A percentile compares a stretch with the other conserved stretches of the same genome.
These are phyloP conservation scores for Talaromyces amestolkiae DNA, from an alignment of 2,329 filamentous ascomycete species.

Conservation along the genomic window DNA sequence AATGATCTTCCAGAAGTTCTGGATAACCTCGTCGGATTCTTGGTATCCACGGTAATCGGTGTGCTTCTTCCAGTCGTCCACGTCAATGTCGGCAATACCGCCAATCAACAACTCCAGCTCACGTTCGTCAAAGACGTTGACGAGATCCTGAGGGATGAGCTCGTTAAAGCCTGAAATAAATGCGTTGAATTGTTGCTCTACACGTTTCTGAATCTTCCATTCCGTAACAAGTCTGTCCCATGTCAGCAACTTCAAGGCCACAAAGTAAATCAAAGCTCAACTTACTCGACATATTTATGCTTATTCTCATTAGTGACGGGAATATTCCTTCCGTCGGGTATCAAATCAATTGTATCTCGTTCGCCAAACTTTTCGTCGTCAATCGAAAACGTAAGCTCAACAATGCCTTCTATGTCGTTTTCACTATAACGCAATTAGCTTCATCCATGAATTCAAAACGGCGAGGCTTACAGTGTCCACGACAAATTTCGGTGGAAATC, in stretches of 20 bases:
- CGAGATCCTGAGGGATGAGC: slow-evolving; percentile 90
- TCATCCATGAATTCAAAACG: background rate
- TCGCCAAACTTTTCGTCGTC: slow-evolving; percentile 98
- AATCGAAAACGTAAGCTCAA: slow-evolving; percentile 94
- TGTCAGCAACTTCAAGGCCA: background rate
- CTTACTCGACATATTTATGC: slow-evolving; percentile 92
- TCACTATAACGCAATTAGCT: slow-evolving; percentile 51
- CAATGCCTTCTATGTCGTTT: slow-evolving; percentile 91
- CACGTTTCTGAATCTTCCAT: slow-evolving; percentile 98
- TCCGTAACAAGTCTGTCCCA: slow-evolving; percentile 77
- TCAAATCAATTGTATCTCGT: slow-evolving; percentile 88
- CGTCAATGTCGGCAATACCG: slow-evolving; percentile 99
- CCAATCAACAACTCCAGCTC: slow-evolving; percentile 95
- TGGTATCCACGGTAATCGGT: slow-evolving; percentile 99
- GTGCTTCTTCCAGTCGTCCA: slow-evolving; percentile 99
- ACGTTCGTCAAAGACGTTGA: slow-evolving; percentile 98
- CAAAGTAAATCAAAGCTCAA: background rate
- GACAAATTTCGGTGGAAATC: slow-evolving; percentile 95
- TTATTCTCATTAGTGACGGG: slow-evolving; percentile 99
- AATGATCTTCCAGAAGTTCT: slow-evolving; percentile 97
- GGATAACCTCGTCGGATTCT: slow-evolving; percentile 93
- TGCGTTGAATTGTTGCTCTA: slow-evolving; percentile 96
- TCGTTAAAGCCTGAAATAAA: slow-evolving; percentile 98
- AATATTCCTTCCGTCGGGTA: slow-evolving; percentile 83
- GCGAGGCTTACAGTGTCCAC: slow-evolving; percentile 72